Evolutionary conservation across 768 basidiomycete species (phyloP), one percentile per base, ranked within the genome.

Genomic region (Naganishia randhawae): DNA sequence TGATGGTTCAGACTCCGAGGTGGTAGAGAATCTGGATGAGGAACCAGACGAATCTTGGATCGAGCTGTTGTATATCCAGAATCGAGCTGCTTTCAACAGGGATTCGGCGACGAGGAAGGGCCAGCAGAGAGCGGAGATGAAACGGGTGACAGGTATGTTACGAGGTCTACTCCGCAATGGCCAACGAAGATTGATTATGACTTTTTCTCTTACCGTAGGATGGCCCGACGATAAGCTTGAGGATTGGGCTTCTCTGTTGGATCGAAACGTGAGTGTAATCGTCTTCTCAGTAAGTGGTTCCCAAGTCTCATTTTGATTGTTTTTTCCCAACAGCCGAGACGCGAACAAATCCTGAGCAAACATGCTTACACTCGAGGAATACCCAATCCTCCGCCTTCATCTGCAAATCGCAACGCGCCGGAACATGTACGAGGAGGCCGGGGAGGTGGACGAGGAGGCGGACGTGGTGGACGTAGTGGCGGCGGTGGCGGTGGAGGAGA

Each of bases 171-270:
- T 66, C 19, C 22, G 14, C 9, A 33, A 32, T 17, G 0, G n/a
- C 31, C 16, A 41, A 16, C 8, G 11, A 8, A 33, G n/a, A 22
- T 8, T 48, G 16, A 22, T 50, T 16, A 3, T 27, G 5, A 9
- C 7, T 35, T 3, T 7, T 31, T 22, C 7, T 19, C n/a, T 7
- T 25, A 16, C 22, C 50, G 31, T 64, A 88, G 88, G 88, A 13
- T 89, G 88, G 87, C 82, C 77, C 11, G 87, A 96, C 74, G 89
- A 89, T 72, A 92, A 95, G 75, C 87, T 96, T 31, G 92, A 96
- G 78, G 93, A 92, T 0, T 96, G 92, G 92, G 85, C 81, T 66
- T 87, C 90, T 65, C 91, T 95, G 88, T 78, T 96, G 67, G 94
- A 97, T 67, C 82, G 88, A 72, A 88, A 94, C 74, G 93, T 95